These are phyloP conservation scores for Populus nigra DNA, from an alignment of 345 rosid genomes.

Conservation along the genomic window DNA sequence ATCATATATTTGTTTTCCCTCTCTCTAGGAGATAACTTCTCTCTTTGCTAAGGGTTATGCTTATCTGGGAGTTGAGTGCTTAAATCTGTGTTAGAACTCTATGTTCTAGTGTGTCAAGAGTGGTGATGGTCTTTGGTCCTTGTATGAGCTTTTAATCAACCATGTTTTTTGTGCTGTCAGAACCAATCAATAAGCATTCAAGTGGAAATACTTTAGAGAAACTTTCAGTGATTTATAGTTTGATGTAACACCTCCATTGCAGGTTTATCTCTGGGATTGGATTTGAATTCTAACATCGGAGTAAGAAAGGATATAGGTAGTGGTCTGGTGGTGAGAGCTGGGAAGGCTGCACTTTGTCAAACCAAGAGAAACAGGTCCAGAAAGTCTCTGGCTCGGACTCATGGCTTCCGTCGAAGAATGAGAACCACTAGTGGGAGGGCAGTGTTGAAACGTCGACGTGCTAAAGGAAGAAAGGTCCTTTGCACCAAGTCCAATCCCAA, in stretches of 20 bases:
- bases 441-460: conserved; percentile 76
- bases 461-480: conserved; percentile 84
- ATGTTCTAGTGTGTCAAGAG: not conserved
- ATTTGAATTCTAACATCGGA: conserved; percentile 38
- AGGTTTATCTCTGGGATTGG: conserved; percentile 69
- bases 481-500: conserved; percentile 85
- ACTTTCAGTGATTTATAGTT: conserved; percentile 1
- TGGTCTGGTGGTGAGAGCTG: conserved; percentile 85
- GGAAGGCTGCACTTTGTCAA: conserved; percentile 76
- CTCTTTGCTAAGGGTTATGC: not conserved
- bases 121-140: not conserved
- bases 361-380: conserved; percentile 91
- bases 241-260: conserved; percentile 16
- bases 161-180: not conserved
- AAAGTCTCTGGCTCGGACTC: conserved; percentile 89
- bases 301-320: conserved; percentile 36
- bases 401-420: conserved; percentile 87
- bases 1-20: not conserved
- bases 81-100: not conserved
- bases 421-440: conserved; percentile 91
- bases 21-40: not conserved
- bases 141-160: not conserved
- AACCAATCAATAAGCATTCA: not conserved
- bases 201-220: not conserved
- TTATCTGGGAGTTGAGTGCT: not conserved